Base-by-base conservation (phyloP, 495 filamentous ascomycete genomes). In the Glutinoglossum americanum region DNA sequence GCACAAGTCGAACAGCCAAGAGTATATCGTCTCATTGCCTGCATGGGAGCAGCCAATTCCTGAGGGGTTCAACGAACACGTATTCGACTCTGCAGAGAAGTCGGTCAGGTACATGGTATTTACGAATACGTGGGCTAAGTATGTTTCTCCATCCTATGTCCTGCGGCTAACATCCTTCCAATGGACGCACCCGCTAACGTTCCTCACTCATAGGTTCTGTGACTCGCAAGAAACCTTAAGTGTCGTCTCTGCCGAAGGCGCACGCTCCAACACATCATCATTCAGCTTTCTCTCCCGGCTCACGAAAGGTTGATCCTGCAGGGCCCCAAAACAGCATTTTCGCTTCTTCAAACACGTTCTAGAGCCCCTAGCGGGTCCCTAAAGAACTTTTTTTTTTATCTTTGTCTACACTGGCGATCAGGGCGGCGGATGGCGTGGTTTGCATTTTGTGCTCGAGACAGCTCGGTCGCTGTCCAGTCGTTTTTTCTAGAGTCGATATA, bases 111-210 rank as follows among this genome's bases (percentile, higher is more conserved):
- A 82, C 60, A 70, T 84, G 21, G 80, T 85, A 1, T 72, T 81
- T 58, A 81, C 77, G 6, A 83, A 84, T 63, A 84, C 81, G 10
- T 85, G 81, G 81, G 77, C 77, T 26, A 81, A 80, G 66, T 82
- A 51, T 11, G 59, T 61, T 44, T 17, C 13, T 6, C 53, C 32
- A 5, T 32, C 53, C 39, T 56, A 51, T 7, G 23, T 13, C 21
- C 5, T 51, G 3, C 17, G n/a, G n/a, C n/a, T n/a, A n/a, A n/a
- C n/a, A n/a, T n/a, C n/a, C n/a, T n/a, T n/a, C n/a, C n/a, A n/a
- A n/a, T n/a, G n/a, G n/a, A 28, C 8, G 25, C 21, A 28, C 15
- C 5, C 26, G 15, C 47, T 51, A 23, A 51, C 26, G 25, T 23
- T 19, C 19, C 3, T 23, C 49, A 1, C 11, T 19, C 21, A 15